These are phyloP conservation scores for Cyanidioschyzon merolae DNA, from an alignment of 23 red algal genomes.

Conservation along the genomic window DNA sequence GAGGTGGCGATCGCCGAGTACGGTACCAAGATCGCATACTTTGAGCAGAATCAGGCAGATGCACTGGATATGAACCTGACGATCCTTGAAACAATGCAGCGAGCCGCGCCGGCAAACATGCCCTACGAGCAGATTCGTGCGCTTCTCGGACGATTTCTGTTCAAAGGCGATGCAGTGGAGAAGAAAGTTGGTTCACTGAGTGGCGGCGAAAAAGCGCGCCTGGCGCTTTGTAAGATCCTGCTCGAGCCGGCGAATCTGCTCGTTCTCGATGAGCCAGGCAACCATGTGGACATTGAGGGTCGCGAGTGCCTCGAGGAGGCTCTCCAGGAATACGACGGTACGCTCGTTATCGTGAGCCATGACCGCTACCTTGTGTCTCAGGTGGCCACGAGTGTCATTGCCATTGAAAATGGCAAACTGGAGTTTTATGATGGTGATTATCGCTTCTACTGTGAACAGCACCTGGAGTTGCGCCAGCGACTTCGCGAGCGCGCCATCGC, in stretches of 20 bases:
- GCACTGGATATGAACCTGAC: constrained; percentile 73
- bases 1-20: constrained; percentile 38
- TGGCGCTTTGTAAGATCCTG: constrained; percentile 93
- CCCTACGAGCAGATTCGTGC: constrained; percentile 88
- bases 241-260: constrained; percentile 84
- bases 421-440: constrained; percentile 93
- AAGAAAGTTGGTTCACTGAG: constrained; percentile 79
- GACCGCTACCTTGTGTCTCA: constrained; percentile 97
- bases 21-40: constrained; percentile 63
- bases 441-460: constrained; percentile 80
- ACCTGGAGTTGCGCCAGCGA: constrained; percentile 45
- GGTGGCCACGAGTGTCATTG: constrained; percentile 78
- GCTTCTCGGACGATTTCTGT: constrained; percentile 87
- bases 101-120: constrained; percentile 43
- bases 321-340: constrained; percentile 88
- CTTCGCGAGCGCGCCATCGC: constrained; percentile 62
- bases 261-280: constrained; percentile 92
- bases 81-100: constrained; percentile 61
- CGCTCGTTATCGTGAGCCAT: constrained; percentile 80
- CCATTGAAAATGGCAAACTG: constrained; percentile 66
- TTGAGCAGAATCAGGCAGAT: constrained; percentile 97
- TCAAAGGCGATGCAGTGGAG: constrained; percentile 86
- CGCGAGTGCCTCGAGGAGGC: constrained; percentile 97
- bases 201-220: constrained; percentile 89
- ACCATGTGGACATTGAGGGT: constrained; percentile 79